Evolutionary conservation across 2,329 filamentous ascomycete species (phyloP).

Genomic region (Trichophyton equinum): DNA sequence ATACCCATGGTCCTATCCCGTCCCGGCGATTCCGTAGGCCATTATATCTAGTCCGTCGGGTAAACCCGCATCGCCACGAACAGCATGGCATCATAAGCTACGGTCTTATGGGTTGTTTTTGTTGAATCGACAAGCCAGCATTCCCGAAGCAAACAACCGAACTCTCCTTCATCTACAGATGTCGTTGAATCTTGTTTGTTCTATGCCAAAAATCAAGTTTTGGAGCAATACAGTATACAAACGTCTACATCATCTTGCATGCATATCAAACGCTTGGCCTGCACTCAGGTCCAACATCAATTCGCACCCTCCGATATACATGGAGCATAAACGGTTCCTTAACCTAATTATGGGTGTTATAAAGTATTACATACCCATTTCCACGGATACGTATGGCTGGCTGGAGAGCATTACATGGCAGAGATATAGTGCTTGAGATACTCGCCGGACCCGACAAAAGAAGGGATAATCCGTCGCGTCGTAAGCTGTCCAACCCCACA

Average conservation of each 20-base stretch:
- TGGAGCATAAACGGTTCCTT: too few species aligned
- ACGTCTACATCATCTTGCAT: neutral
- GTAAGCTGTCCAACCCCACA: neutral
- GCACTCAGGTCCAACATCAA: neutral
- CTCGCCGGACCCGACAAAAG: neutral
- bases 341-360: neutral
- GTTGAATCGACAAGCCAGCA: neutral
- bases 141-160: neutral
- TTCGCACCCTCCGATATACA: neutral
- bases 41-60: neutral
- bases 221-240: neutral
- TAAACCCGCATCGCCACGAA: neutral
- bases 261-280: neutral
- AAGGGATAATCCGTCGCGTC: neutral
- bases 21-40: neutral
- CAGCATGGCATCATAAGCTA: neutral
- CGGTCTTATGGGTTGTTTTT: neutral
- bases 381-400: neutral
- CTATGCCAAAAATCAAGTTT: neutral
- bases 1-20: neutral
- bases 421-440: neutral
- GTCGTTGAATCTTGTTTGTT: neutral
- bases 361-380: neutral
- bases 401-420: neutral
- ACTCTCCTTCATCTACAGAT: neutral